Evolutionary conservation across 208 protist species (phyloP), one percentile per base, ranked within the genome.

Genomic region (Trypanosoma cruzi): DNA sequence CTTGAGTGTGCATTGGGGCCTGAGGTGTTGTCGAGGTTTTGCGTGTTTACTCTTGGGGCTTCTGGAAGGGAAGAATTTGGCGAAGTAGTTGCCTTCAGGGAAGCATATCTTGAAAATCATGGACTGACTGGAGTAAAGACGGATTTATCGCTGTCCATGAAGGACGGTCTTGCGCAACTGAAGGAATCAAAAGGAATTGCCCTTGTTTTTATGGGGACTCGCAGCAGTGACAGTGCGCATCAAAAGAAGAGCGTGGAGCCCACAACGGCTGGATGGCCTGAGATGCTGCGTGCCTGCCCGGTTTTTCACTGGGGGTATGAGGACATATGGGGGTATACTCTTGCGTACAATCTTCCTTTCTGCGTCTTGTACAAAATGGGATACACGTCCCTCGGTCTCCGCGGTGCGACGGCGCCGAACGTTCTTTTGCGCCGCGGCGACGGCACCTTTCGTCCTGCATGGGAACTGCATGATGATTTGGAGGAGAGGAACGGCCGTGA

Each of bases 181-280:
- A 80, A 85, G 50, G 64, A 79, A 46, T 63, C 60, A 59, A 65
- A 34, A 56, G 68, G 70, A 26, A 73, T 96, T 42, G 71, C 87
- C 29, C 90, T 79, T 11, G 86, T 87, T 0, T 93, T 98, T 36
- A 89, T 97, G 83, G 95, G 95, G 26, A 95, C 92, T 16, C 90
- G 95, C 24, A 68, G 68, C 42, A 81, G 68, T 29, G 95, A 98
- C 71, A 76, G 79, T 64, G 84, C 81, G 11, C 64, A 92, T 62
- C 85, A 95, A 68, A 65, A 64, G n/a, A 60, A 29, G 6, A 58
- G 73, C 18, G 75, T 93, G n/a, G 77, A 84, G 61, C 74, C 60
- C 14, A 96, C 90, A 4, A 90, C 91, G 34, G 40, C 49, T 14
- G 92, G 90, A 2, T 98, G 95, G 93, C 90, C 95, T 4, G 72